A percentile compares a stretch with the other conserved stretches of the same genome.
These are phyloP conservation scores for Talaromyces sp. DNA, from an alignment of 2,329 filamentous ascomycete genomes.

Conservation along the genomic window DNA sequence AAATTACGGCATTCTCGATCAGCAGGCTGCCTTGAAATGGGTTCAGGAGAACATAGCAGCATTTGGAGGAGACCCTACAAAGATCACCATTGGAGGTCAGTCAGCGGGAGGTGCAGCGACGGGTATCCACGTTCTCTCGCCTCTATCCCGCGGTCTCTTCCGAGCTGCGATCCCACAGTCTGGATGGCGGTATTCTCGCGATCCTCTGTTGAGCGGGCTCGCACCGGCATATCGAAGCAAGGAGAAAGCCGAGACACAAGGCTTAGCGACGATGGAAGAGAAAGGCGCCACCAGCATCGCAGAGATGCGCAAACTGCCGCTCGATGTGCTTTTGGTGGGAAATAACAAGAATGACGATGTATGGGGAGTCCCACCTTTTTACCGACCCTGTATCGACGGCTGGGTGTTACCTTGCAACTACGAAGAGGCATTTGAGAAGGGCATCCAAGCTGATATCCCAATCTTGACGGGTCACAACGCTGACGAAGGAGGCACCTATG, in stretches of 20 bases:
- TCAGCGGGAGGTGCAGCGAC: slow-evolving; percentile 22
- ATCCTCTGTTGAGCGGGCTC: not conserved
- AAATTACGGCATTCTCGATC: slow-evolving; percentile 4
- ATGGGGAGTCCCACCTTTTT: slow-evolving; percentile 31
- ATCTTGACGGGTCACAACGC: slow-evolving; percentile 32
- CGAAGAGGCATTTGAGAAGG: slow-evolving; percentile 25
- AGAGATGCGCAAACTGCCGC: slow-evolving; percentile 34
- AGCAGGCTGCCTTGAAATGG: not conserved
- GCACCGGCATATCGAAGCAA: not conserved
- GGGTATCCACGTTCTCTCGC: slow-evolving; percentile 19
- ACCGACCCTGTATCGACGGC: slow-evolving; percentile 28
- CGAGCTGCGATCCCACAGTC: not conserved
- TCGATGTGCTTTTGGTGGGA: slow-evolving; percentile 22
- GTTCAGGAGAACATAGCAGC: not conserved
- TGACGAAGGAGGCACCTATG: slow-evolving; percentile 28
- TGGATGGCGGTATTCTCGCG: not conserved
- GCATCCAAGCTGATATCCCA: slow-evolving; percentile 32
- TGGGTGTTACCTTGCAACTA: slow-evolving; percentile 29
- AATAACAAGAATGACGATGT: slow-evolving; percentile 25
- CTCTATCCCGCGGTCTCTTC: not conserved
- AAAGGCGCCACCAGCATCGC: slow-evolving; percentile 40
- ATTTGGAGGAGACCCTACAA: slow-evolving; percentile 11
- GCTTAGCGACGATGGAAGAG: not conserved
- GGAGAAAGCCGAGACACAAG: not conserved
- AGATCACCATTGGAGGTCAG: slow-evolving; percentile 26